A percentile compares a stretch with the other conserved stretches of the same genome.
These are phyloP conservation scores for Clausena lansium DNA, from an alignment of 345 rosid genomes.

Conservation along the genomic window DNA sequence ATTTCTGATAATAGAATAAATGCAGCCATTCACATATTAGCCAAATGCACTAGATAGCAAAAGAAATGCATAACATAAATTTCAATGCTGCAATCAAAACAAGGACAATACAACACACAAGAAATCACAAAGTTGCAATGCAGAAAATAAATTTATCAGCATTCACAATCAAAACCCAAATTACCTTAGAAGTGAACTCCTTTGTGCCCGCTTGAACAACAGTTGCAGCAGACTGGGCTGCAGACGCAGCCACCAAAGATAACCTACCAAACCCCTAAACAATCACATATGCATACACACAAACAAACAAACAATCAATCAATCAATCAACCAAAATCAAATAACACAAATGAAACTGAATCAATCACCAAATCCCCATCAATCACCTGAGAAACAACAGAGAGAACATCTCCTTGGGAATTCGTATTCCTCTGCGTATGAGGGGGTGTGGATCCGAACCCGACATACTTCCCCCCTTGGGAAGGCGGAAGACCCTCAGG, in stretches of 20 bases:
- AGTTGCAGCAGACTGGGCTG: conserved; percentile 81
- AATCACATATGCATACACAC: conserved; percentile 6
- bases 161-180: conserved; percentile 4
- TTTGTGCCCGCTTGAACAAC: conserved; percentile 85
- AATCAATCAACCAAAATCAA: neutral
- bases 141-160: neutral
- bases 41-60: neutral
- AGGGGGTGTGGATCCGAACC: conserved; percentile 81
- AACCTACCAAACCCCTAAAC: conserved; percentile 77
- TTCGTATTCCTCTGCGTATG: conserved; percentile 46
- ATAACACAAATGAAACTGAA: neutral
- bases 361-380: no score
- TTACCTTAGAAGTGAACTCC: conserved; percentile 76
- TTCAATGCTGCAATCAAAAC: neutral
- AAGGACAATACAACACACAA: neutral
- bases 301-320: neutral
- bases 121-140: neutral
- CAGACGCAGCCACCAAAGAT: conserved; percentile 86
- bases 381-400: conserved; percentile 87
- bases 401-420: conserved; percentile 65
- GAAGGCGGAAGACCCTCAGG: conserved; percentile 97
- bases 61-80: neutral
- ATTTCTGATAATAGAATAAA: neutral
- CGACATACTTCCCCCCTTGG: conserved; percentile 92
- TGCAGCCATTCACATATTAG: neutral